Evolutionary conservation across 2,329 filamentous ascomycete genomes (phyloP), one percentile per base, ranked within the genome.

Genomic region (Arthrobotrys iridis): DNA sequence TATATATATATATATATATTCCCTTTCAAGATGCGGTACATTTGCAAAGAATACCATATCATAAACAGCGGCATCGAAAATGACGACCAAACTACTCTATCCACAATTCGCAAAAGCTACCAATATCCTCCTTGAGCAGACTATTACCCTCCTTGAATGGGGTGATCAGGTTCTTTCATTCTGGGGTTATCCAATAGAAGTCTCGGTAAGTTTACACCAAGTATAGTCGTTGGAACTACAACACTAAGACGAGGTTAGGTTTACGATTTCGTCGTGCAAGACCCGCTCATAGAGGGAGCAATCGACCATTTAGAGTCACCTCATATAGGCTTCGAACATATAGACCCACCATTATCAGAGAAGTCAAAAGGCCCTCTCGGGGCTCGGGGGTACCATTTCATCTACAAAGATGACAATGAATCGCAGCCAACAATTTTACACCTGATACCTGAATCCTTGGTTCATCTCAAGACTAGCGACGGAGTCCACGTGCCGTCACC

Each of bases 131-230:
- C 41, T 73, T 37, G 68, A 73, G 26, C 60, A 73, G 35, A 55
- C 50, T 3, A 65, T 73, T 24, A 2, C 24, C 8, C 60, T 73
- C 11, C 28, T 66, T 43, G 60, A 73, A 66, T 73, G 60, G 68
- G 68, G 68, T 15, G 68, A 73, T 33, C 60, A 73, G 24, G 68
- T 73, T 52, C 60, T 66, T 52, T 37, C 22, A 8, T 73, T 48
- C 24, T 73, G 55, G 48, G 68, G 60, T n/a, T 73, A 65, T 30
- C 60, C 60, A 15, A 24, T 46, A 22, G 59, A 10, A 35, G 43
- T 73, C 41, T 48, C 50, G 18, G 59, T 72, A 64, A 22, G 64
- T 28, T 30, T 18, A 5, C 10, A 35, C 18, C 35, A 33, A 45
- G n/a, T 22, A 48, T 18, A 48, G 35, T 4, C 43, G 46, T 28